Base-by-base conservation (phyloP, 1,284 basidiomycete species). In the Peniophora sp. region DNA sequence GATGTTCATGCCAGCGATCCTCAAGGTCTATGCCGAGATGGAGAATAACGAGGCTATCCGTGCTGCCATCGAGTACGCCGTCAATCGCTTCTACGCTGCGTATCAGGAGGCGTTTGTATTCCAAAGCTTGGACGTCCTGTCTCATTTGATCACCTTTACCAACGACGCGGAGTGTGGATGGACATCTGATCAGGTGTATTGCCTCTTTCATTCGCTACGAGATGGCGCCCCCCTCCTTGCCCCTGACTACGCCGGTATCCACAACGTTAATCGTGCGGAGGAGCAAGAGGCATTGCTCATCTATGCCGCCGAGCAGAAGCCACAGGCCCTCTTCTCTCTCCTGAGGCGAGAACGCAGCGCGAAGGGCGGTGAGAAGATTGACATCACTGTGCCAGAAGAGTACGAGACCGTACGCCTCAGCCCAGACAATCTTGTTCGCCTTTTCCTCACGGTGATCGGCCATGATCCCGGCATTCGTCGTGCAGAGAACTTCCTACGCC, bases 371-470 rank as follows among this genome's bases (percentile, higher is more conserved):
- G 52, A 47, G 1, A 63, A 69, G 23, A 60, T 70, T 48, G 68
- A 68, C 8, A 64, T 79, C 52, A 70, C 76, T 41, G 68, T 79
- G 48, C 79, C 73, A 0, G 77, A 86, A 43, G 78, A 83, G 60
- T 83, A 85, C 53, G 83, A 84, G 60, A 71, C 72, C 24, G 73
- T 71, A 53, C 65, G 74, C 2, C 74, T 91, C 20, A 72, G 72
- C 9, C 72, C 82, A 55, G 85, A 85, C 52, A 76, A 91, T 58
- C 74, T 91, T 39, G 76, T 88, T 32, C 76, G 81, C 22, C 72
- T 92, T 12, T 80, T 90, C 59, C 72, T 91, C 27, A 91, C 88
- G 2, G 83, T 90, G 53, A 88, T 92, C 51, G 87, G 86, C 2
- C 83, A 89, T 54, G 84, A 89, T 61, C 75, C 84, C 10, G 72